phyloP scores from a whole-genome alignment of 768 basidiomycete genomes.

The Gyrodon lividus region DNA sequence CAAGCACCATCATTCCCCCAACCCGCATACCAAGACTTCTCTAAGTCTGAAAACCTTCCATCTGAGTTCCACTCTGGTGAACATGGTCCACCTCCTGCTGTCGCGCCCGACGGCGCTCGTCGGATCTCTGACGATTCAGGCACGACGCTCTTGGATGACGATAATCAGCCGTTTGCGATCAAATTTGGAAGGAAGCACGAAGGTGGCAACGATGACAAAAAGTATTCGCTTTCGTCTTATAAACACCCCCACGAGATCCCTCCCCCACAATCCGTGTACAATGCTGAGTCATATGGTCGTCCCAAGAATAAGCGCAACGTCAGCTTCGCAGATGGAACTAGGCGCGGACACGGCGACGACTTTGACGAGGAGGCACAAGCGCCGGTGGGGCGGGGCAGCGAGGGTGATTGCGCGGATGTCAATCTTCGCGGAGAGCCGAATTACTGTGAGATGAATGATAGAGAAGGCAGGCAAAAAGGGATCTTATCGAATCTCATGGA shows the following conservation, averaged over 20 bases:
- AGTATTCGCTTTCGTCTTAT: slow-evolving; percentile 54
- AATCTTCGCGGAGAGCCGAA: slow-evolving; percentile 10
- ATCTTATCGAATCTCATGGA: slow-evolving; percentile 32
- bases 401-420: slow-evolving; percentile 20
- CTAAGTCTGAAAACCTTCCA: neutral
- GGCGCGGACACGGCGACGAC: slow-evolving; percentile 10
- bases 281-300: slow-evolving; percentile 13
- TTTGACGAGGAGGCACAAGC: slow-evolving; percentile 29
- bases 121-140: slow-evolving; percentile 39
- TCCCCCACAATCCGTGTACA: slow-evolving; percentile 47
- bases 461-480: slow-evolving; percentile 26
- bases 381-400: slow-evolving; percentile 2
- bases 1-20: slow-evolving; percentile 9
- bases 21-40: neutral
- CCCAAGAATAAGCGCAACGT: slow-evolving; percentile 31
- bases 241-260: slow-evolving; percentile 61
- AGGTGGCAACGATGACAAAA: slow-evolving; percentile 33
- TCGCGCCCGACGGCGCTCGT: slow-evolving; percentile 14
- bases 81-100: neutral
- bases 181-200: slow-evolving; percentile 11
- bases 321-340: slow-evolving; percentile 37
- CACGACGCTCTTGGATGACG: slow-evolving; percentile 36
- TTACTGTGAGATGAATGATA: slow-evolving; percentile 19
- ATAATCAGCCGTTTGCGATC: slow-evolving; percentile 16
- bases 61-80: neutral